Evolutionary conservation across 2,329 filamentous ascomycete genomes (phyloP).

Genomic region (Aspergillus transmontanensis): DNA sequence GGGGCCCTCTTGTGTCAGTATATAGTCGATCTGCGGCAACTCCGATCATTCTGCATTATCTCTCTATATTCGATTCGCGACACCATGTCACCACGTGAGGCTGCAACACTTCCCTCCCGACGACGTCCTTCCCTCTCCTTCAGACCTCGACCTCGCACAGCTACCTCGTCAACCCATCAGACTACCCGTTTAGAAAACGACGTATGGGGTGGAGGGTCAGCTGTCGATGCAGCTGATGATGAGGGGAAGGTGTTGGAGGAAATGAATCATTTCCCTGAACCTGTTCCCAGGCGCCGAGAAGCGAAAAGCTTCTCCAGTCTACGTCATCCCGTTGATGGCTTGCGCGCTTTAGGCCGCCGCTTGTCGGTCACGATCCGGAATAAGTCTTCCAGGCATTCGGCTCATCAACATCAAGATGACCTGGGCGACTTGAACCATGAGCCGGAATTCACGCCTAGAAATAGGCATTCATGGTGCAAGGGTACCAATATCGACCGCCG

Average conservation of each 20-base stretch:
- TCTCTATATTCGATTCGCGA: constrained; percentile 12
- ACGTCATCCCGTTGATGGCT: constrained; percentile 44
- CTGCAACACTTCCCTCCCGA: constrained; percentile 28
- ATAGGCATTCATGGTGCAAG: constrained; percentile 31
- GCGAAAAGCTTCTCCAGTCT: constrained; percentile 47
- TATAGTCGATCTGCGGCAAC: constrained; percentile 13
- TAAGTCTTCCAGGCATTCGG: constrained; percentile 37
- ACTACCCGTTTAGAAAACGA: constrained; percentile 25
- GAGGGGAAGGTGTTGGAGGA: constrained; percentile 35
- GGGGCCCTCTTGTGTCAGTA: constrained; percentile 9
- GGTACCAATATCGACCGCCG: constrained; percentile 37
- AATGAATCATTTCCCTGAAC: constrained; percentile 34
- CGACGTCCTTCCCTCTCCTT: constrained; percentile 44
- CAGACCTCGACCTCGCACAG: constrained; percentile 40
- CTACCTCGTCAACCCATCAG: constrained; percentile 28
- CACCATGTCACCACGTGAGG: constrained; percentile 37
- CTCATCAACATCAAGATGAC: constrained; percentile 22
- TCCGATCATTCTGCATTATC: constrained; percentile 10
- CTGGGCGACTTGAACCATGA: constrained; percentile 20
- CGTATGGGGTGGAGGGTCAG: constrained; percentile 27
- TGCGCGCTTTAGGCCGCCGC: constrained; percentile 44
- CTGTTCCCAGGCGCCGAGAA: constrained; percentile 34
- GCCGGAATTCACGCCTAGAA: constrained; percentile 19
- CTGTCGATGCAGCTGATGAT: constrained; percentile 26
- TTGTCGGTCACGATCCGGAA: constrained; percentile 43